phyloP scores from a whole-genome alignment of 441 rosid species.

The Sinapis alba region DNA sequence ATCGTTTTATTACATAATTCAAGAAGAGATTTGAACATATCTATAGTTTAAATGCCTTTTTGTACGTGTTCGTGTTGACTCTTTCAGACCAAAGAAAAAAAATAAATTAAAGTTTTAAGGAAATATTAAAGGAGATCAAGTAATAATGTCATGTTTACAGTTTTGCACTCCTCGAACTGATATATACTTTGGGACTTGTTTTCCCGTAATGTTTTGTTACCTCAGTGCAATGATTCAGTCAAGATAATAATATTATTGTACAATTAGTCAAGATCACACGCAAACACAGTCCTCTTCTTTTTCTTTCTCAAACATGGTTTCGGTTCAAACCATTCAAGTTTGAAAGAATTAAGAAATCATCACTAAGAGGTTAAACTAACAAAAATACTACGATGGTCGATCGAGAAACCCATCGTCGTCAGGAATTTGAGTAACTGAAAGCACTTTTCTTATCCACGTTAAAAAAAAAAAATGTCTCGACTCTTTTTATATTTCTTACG shows the following conservation, averaged over 20 bases:
- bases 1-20: slow-evolving; percentile 4
- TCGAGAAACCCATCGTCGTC: slow-evolving; percentile 23
- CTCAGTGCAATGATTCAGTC: slow-evolving; percentile 47
- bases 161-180: slow-evolving; percentile 47
- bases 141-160: slow-evolving; percentile 41
- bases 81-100: background rate
- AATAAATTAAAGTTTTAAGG: background rate
- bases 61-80: slow-evolving; percentile 26
- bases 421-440: slow-evolving; percentile 15
- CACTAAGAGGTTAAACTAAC: slow-evolving; percentile 31
- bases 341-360: background rate
- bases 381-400: slow-evolving; percentile 31
- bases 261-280: slow-evolving; percentile 41
- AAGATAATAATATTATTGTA: background rate
- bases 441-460: background rate
- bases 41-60: slow-evolving; percentile 5
- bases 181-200: slow-evolving; percentile 64
- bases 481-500: background rate
- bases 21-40: background rate
- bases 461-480: background rate
- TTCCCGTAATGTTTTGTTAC: slow-evolving; percentile 52
- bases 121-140: slow-evolving; percentile 23
- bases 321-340: background rate
- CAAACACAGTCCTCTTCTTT: slow-evolving; percentile 20
- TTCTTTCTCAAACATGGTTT: background rate